Conservation (phyloP, 345 rosid species). For the Bruguiera gymnorhiza region DNA sequence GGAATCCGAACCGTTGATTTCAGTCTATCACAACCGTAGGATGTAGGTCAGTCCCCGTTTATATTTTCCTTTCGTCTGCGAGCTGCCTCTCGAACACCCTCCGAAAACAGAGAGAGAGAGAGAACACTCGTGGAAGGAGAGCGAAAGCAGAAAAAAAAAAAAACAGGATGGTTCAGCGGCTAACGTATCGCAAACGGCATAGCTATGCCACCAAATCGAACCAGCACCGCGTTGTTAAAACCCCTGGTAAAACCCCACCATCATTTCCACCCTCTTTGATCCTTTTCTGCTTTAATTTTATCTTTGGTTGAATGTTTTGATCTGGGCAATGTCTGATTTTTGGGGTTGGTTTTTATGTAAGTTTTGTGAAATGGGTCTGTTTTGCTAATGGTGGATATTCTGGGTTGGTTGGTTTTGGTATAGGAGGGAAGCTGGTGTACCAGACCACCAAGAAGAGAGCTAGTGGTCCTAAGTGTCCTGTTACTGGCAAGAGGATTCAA, state of each 20-base stretch:
- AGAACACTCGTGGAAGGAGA: background rate
- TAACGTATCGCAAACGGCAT: slow-evolving; percentile 79
- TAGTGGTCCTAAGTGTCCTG: slow-evolving; percentile 34
- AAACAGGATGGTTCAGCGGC: slow-evolving; percentile 77
- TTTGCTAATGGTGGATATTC: background rate
- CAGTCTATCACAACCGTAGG: slow-evolving; percentile 24
- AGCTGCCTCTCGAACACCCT: slow-evolving; percentile 1
- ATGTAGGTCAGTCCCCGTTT: slow-evolving; percentile 44
- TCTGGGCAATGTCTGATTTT: background rate
- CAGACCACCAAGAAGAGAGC: slow-evolving; percentile 37
- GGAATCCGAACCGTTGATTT: background rate
- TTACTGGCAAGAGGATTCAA: slow-evolving; percentile 37
- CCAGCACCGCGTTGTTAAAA: slow-evolving; percentile 87
- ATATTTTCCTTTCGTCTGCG: background rate
- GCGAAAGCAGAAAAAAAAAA: background rate
- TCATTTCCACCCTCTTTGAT: background rate
- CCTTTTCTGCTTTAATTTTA: background rate
- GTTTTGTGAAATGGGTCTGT: background rate
- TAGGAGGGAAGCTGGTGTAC: slow-evolving; percentile 32
- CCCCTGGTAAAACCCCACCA: slow-evolving; percentile 55
- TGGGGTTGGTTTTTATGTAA: background rate
- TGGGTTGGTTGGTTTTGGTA: background rate
- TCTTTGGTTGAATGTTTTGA: background rate
- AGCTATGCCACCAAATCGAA: slow-evolving; percentile 94
- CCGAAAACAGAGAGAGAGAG: slow-evolving; percentile 35